Evolutionary conservation across 345 rosid species (phyloP), one percentile per base, ranked within the genome.

Genomic region (Euclidium syriacum): DNA sequence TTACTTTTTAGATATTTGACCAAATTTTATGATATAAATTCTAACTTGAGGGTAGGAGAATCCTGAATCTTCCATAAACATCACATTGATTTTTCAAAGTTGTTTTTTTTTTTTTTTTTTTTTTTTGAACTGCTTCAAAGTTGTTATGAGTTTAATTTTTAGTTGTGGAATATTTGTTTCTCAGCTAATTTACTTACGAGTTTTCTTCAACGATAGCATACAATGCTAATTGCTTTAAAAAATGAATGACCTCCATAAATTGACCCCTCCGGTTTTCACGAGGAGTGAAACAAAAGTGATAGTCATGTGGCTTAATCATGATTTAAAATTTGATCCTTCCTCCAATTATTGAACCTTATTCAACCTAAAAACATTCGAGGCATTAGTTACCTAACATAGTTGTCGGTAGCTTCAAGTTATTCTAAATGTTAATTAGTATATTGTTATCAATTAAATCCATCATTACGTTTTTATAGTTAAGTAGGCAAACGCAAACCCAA

Each of bases 361-460:
- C 18, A 62, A 17, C 32, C 57, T 23, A 47, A 2, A 38, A 14
- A 64, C 50, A 54, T 36, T 46, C 43, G 51, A 63, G 60, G 54
- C 39, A 32, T 49, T 70, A 47, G 56, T 64, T 40, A 44, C 20
- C 29, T 47, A 47, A 41, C 18, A 50, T 25, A 41, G 26, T 34
- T 70, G 60, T 57, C 54, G 53, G 65, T 71, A 71, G 53, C 65
- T 64, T 71, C 4, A 64, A 56, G 60, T 40, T 49, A 14, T 42
- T 10, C 34, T 41, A 62, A 39, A n/a, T 24, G 48, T 48, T 20
- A 62, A 11, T 22, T 35, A n/a, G n/a, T 43, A 52, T 46, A 70
- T 12, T 44, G 29, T 38, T 53, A 17, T 36, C 23, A 46, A 14
- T 18, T 46, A 12, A 48, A 29, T 17, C 34, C 53, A 62, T 54